Percentiles rank a stretch among this genome's conserved stretches.
phyloP scores from a whole-genome alignment of 2,329 filamentous ascomycete genomes.

The Ceratocystis cacaofunesta region DNA sequence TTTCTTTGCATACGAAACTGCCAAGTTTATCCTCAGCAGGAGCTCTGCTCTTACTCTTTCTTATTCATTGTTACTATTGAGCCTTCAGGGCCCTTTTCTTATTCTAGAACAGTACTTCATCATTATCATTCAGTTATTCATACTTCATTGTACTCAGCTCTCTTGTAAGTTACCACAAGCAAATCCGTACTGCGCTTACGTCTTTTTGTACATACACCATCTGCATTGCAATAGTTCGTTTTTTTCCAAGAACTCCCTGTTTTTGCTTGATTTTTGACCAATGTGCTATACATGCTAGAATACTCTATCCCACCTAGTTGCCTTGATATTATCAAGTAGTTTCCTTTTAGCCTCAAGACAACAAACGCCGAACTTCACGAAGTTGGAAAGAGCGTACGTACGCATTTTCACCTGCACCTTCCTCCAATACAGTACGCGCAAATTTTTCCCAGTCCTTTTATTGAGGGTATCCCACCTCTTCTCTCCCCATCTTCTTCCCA shows the following conservation, averaged over 20 bases:
- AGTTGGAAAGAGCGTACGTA: slow-evolving; percentile 4
- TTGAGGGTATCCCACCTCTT: slow-evolving; percentile 20
- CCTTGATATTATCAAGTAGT: background rate
- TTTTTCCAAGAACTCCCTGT: background rate
- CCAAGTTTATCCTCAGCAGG: slow-evolving; percentile 4
- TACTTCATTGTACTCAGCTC: background rate
- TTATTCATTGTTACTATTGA: background rate
- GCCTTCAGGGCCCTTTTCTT: background rate
- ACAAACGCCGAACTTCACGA: background rate
- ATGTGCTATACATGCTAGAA: background rate
- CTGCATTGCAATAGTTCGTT: background rate
- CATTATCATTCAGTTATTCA: background rate
- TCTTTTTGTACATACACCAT: background rate
- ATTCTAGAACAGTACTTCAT: background rate
- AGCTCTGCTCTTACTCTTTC: background rate
- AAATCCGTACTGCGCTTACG: background rate
- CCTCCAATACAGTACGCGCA: background rate
- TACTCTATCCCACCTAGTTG: background rate
- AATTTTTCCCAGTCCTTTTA: slow-evolving; percentile 4
- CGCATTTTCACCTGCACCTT: background rate
- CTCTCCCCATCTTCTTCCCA: slow-evolving; percentile 19
- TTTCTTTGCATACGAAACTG: background rate
- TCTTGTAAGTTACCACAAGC: background rate
- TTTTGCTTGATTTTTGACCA: background rate
- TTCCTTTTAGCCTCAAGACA: background rate